Conservation (phyloP, 2,329 filamentous ascomycete species). For the Acrodontium crateriforme region DNA sequence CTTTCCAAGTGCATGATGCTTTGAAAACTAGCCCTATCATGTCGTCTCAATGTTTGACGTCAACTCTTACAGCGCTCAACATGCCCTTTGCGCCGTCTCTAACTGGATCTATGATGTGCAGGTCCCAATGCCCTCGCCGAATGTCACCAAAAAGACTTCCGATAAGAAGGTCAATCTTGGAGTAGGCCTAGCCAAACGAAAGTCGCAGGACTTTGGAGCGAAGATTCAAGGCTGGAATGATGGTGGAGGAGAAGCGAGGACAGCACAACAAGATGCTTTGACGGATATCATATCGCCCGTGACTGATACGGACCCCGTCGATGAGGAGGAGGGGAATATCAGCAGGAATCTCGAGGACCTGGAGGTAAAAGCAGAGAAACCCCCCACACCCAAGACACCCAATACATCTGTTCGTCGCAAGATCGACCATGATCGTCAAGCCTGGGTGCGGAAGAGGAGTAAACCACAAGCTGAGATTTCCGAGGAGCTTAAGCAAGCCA, state of each 20-base stretch:
- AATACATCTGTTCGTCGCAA: slow-evolving; percentile 11
- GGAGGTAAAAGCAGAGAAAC: slow-evolving; percentile 9
- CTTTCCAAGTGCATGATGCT: too few relatives aligned
- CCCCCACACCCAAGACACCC: slow-evolving; percentile 3
- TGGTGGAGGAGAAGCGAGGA: slow-evolving; percentile 13
- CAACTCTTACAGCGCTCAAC: slow-evolving; percentile 9
- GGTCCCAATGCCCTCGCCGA: slow-evolving; percentile 17
- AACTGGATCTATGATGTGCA: slow-evolving; percentile 13
- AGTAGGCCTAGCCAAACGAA: slow-evolving; percentile 13
- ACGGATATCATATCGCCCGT: slow-evolving; percentile 10
- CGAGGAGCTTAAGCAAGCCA: slow-evolving; percentile 35
- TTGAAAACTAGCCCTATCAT: too few relatives aligned
- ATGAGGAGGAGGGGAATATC: slow-evolving; percentile 3
- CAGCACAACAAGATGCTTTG: slow-evolving; percentile 15
- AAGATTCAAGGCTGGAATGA: slow-evolving; percentile 22
- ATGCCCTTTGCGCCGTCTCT: slow-evolving; percentile 14
- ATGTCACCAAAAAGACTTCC: slow-evolving; percentile 15
- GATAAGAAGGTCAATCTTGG: slow-evolving; percentile 18
- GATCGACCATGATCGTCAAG: slow-evolving; percentile 20
- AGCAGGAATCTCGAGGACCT: slow-evolving; percentile 2
- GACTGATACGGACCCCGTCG: slow-evolving; percentile 3
- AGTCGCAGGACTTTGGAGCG: slow-evolving; percentile 19
- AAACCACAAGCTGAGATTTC: slow-evolving; percentile 26
- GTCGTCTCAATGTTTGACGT: slow-evolving; percentile 11
- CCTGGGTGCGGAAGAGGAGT: slow-evolving; percentile 23